Evolutionary conservation across 2,329 filamentous ascomycete species (phyloP).

Genomic region (Fusarium sp.): DNA sequence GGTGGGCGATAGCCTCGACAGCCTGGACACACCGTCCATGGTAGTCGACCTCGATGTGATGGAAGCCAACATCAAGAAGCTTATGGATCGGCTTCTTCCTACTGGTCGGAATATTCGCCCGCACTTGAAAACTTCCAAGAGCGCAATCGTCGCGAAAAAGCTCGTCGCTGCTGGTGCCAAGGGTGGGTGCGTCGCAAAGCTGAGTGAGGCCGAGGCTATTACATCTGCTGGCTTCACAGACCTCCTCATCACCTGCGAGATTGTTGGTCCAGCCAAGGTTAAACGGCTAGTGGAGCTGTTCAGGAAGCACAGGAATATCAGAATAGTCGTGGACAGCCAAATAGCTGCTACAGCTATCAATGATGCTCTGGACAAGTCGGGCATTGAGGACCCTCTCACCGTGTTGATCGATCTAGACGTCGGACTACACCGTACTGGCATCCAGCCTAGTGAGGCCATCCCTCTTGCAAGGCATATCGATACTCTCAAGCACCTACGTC

Average conservation of each 20-base stretch:
- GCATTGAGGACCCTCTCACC: slow-evolving; percentile 6
- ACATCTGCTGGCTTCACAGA: slow-evolving; percentile 34
- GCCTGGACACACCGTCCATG: slow-evolving; percentile 70
- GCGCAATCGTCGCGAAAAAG: slow-evolving; percentile 21
- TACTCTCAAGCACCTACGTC: slow-evolving; percentile 7
- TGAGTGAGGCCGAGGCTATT: slow-evolving; percentile 40
- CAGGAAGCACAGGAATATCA: slow-evolving; percentile 9
- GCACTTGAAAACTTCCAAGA: slow-evolving; percentile 41
- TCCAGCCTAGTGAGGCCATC: background rate
- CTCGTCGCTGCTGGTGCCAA: slow-evolving; percentile 37
- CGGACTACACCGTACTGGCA: slow-evolving; percentile 28
- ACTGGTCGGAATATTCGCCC: slow-evolving; percentile 52
- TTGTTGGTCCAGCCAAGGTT: slow-evolving; percentile 30
- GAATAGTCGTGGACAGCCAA: slow-evolving; percentile 33
- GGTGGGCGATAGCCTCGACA: slow-evolving; percentile 23
- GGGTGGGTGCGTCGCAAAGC: slow-evolving; percentile 37
- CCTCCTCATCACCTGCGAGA: slow-evolving; percentile 42
- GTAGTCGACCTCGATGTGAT: slow-evolving; percentile 67
- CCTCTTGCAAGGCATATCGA: slow-evolving; percentile 22
- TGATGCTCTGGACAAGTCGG: slow-evolving; percentile 11
- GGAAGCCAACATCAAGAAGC: slow-evolving; percentile 65
- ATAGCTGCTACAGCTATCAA: slow-evolving; percentile 31
- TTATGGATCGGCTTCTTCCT: slow-evolving; percentile 62
- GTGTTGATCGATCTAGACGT: slow-evolving; percentile 41
- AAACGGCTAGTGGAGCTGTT: slow-evolving; percentile 33